Percentiles rank a stretch among this genome's conserved stretches.
These are phyloP conservation scores for Xerocomellus dryophilus DNA, from an alignment of 768 basidiomycete genomes.

Conservation along the genomic window DNA sequence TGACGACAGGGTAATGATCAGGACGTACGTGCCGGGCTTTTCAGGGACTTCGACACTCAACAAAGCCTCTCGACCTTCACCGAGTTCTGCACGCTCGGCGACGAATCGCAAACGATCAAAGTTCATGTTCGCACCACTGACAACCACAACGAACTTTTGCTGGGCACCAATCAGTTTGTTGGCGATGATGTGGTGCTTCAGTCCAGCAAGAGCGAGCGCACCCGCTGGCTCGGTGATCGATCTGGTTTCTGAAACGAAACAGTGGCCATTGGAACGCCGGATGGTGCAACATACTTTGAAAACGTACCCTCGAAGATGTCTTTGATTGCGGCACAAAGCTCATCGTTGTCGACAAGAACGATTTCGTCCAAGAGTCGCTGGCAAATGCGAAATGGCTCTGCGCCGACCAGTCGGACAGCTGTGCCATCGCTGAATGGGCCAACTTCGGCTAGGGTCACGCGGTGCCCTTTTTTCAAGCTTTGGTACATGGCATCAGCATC, in stretches of 20 bases:
- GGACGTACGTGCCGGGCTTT: slow-evolving; percentile 75
- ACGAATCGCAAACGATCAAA: slow-evolving; percentile 96
- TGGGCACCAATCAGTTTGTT: slow-evolving; percentile 80
- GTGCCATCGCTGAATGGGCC: slow-evolving; percentile 98
- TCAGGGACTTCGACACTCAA: slow-evolving; percentile 95
- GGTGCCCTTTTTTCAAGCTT: slow-evolving; percentile 77
- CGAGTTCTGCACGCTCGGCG: slow-evolving; percentile 96
- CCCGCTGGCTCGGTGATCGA: slow-evolving; percentile 97
- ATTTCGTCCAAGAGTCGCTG: slow-evolving; percentile 78
- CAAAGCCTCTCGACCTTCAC: slow-evolving; percentile 91
- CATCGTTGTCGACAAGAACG: slow-evolving; percentile 88
- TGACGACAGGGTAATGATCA: background rate
- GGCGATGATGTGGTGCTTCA: slow-evolving; percentile 81
- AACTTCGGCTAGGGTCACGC: slow-evolving; percentile 82
- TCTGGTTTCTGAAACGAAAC: slow-evolving; percentile 62
- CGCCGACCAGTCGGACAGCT: slow-evolving; percentile 92
- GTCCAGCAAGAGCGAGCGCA: slow-evolving; percentile 85
- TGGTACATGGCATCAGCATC: slow-evolving; percentile 93
- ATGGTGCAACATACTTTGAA: background rate
- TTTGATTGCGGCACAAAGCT: slow-evolving; percentile 97
- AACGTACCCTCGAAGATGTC: slow-evolving; percentile 92
- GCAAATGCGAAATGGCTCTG: slow-evolving; percentile 93
- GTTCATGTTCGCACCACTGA: slow-evolving; percentile 99
- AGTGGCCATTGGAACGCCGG: background rate
- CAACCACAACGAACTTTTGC: slow-evolving; percentile 85